Conservation (phyloP, 2,329 filamentous ascomycete genomes). For the Alternaria sp. region DNA sequence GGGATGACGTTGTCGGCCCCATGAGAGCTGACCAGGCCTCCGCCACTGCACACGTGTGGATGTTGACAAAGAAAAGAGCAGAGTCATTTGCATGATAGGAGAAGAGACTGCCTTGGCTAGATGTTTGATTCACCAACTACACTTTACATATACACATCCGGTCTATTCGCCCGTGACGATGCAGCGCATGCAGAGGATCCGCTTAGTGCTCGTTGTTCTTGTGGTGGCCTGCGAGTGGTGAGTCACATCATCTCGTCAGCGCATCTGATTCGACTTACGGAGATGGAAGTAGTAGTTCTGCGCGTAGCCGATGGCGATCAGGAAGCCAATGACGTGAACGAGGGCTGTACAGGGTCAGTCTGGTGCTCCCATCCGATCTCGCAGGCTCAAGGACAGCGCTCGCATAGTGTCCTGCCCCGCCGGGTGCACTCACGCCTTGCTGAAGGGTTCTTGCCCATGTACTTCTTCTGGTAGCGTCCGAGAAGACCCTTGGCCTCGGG, state of each 20-base stretch:
- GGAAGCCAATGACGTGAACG: constrained; percentile 79
- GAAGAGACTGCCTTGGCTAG: constrained; percentile 24
- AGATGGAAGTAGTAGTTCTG: constrained; percentile 99
- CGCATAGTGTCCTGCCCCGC: constrained; percentile 28
- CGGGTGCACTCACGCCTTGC: constrained; percentile 74
- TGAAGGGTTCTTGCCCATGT: constrained; percentile 95
- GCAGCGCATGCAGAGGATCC: constrained; percentile 10
- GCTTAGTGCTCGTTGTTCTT: constrained; percentile 99
- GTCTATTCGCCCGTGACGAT: constrained; percentile 18
- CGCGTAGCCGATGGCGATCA: constrained; percentile 86
- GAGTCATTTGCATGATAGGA: background rate
- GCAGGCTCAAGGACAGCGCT: background rate
- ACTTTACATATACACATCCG: constrained; percentile 48
- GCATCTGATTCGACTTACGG: constrained; percentile 67
- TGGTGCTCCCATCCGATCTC: background rate
- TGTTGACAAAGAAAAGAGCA: background rate
- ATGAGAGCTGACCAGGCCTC: background rate
- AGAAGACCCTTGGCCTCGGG: constrained; percentile 81
- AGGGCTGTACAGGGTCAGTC: constrained; percentile 67
- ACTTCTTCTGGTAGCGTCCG: constrained; percentile 81
- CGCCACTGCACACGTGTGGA: background rate
- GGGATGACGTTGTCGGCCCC: background rate
- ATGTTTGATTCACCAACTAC: constrained; percentile 46
- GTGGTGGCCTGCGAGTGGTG: constrained; percentile 79
- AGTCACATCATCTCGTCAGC: constrained; percentile 20